A percentile compares a stretch with the other conserved stretches of the same genome.
These are phyloP conservation scores for Pseudogymnoascus sp. DNA, from an alignment of 2,329 filamentous ascomycete genomes.

Conservation along the genomic window DNA sequence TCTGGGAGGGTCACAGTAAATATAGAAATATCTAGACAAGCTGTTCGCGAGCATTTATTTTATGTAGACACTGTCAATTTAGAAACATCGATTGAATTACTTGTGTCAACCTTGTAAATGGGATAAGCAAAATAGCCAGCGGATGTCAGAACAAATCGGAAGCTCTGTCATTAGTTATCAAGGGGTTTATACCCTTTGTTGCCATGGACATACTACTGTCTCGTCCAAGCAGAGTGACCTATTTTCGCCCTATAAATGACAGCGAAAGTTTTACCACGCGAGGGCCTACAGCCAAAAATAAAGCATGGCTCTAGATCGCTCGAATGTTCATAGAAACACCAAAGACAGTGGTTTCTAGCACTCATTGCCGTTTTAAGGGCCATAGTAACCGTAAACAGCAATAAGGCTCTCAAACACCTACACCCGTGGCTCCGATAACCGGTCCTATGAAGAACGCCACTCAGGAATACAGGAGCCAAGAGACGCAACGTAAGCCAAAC, in stretches of 20 bases:
- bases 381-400: neutral
- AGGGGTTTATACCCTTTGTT: too few species aligned
- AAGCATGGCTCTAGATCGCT: neutral
- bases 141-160: neutral
- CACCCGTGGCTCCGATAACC: neutral
- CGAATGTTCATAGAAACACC: neutral
- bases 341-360: neutral
- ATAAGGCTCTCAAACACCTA: neutral
- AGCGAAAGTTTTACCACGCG: too few species aligned
- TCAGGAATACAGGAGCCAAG: neutral
- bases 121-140: neutral
- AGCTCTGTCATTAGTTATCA: neutral
- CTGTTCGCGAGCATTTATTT: neutral
- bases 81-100: neutral
- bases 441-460: neutral
- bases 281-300: too few species aligned
- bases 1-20: slow-evolving; percentile 6
- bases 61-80: neutral
- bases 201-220: too few species aligned
- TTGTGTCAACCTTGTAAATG: neutral
- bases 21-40: slow-evolving; percentile 7
- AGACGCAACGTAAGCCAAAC: neutral
- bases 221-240: too few species aligned
- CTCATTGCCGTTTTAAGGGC: neutral
- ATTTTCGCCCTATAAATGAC: too few species aligned